Evolutionary conservation across 2,329 filamentous ascomycete species (phyloP).

Genomic region (Diplodia intermedia): DNA sequence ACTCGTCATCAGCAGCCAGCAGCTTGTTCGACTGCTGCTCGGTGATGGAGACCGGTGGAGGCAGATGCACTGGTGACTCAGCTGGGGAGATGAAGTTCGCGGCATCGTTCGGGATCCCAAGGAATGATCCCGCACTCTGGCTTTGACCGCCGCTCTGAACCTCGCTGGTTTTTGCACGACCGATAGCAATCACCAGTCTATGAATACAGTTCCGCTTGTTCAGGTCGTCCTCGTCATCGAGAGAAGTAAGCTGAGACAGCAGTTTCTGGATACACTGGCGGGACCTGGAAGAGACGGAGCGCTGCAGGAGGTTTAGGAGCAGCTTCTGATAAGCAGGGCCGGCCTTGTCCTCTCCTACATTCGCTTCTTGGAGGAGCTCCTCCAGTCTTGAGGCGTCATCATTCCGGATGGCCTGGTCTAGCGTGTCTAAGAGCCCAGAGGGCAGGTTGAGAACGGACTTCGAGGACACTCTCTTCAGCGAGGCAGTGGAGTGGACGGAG

Average conservation of each 20-base stretch:
- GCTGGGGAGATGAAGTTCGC: conserved; percentile 82
- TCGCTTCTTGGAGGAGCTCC: conserved; percentile 64
- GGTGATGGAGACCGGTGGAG: conserved; percentile 67
- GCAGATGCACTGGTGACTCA: conserved; percentile 68
- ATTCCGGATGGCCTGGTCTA: conserved; percentile 74
- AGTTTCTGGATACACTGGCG: conserved; percentile 74
- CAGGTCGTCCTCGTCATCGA: conserved; percentile 90
- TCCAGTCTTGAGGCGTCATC: conserved; percentile 67
- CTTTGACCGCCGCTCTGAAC: conserved; percentile 54
- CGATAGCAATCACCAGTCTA: conserved; percentile 88
- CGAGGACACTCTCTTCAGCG: conserved; percentile 77
- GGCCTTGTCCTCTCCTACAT: conserved; percentile 56
- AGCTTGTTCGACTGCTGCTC: conserved; percentile 69
- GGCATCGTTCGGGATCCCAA: conserved; percentile 60
- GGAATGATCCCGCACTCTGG: conserved; percentile 41
- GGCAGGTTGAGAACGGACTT: conserved; percentile 78
- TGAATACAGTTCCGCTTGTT: conserved; percentile 94
- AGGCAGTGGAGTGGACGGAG: conserved; percentile 72
- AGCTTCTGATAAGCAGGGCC: conserved; percentile 67
- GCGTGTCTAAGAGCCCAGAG: conserved; percentile 68
- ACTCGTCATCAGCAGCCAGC: conserved; percentile 72
- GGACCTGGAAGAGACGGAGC: conserved; percentile 74
- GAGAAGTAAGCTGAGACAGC: conserved; percentile 69
- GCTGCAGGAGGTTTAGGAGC: conserved; percentile 80
- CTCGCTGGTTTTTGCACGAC: conserved; percentile 70